Evolutionary conservation across 2,329 filamentous ascomycete species (phyloP), one percentile per base, ranked within the genome.

Genomic region (Hypoxylon sp.): DNA sequence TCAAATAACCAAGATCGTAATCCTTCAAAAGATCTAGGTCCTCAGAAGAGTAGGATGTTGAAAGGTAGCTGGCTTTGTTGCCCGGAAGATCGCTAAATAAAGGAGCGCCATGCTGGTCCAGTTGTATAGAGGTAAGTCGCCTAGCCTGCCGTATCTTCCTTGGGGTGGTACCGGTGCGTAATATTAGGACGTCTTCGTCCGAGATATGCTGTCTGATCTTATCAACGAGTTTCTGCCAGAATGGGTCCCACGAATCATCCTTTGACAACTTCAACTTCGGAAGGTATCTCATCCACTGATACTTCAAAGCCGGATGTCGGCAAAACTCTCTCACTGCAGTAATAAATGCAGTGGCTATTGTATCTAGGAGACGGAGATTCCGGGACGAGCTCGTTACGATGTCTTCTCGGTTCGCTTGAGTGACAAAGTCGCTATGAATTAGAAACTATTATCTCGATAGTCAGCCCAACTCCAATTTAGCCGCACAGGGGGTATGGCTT

Each of bases 371-470:
- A 0, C 32, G 65, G 2, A 55, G 17, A 59, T 86, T 87, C 14
- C 83, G 70, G 0, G 32, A 51, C 0, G 82, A 84, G 2, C 73
- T 75, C 0, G 67, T 53, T n/a, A 76, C 72, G 14, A 85, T 76
- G 50, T 82, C 81, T 66, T 86, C 75, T 0, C 84, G 76, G 65
- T 75, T 83, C 2, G 82, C 83, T 14, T 80, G 72, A 0, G 81
- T 85, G 41, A 83, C 82, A 60, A 86, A 86, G 65, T 86, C 84
- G 5, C 82, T 77, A 7, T 86, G 84, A 10, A 87, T 82, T 1
- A 86, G 70, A 46, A 86, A 86, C 75, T 82, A 60, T 41, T 48
- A 9, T 25, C 36, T 17, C 23, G 9, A n/a, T 9, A 19, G 17
- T 59, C n/a, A 50, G 57, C 50, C 21, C 46, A 9, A 32, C 23